Base-by-base conservation (phyloP, 2,329 filamentous ascomycete species). In the Microdochium paspali region DNA sequence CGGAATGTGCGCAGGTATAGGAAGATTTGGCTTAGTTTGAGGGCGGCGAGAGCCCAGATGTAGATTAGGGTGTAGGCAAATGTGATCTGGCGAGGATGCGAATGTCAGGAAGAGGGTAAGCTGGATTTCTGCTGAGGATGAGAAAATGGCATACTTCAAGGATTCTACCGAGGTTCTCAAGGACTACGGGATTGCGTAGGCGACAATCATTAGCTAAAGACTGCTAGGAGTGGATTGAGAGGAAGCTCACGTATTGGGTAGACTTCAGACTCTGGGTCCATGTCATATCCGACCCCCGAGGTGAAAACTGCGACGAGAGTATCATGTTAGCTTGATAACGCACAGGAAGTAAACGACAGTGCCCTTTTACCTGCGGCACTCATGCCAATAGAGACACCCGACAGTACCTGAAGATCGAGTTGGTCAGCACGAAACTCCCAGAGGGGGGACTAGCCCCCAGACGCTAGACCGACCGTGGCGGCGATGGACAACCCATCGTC, bases 41-140 rank as follows among this genome's bases (percentile, higher is more conserved):
- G 25, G 23, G 46, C 35, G 9, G 52, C 50, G n/a, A 57, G 50
- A 20, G 53, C 47, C 53, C 53, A 54, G 24, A 56, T 47, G 32
- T 56, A 56, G 18, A 57, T 44, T 10, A 56, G 44, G 4, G 51
- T 51, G 26, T 54, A 55, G 24, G 46, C 49, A 45, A 55, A 55
- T 18, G 51, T 50, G 23, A 49, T 31, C 49, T 53, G 23, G 18
- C 24, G 18, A n/a, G n/a, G 24, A 24, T 45, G 9, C n/a, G n/a
- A n/a, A 43, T 30, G 2, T 20, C 24, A 24, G 15, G 24, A 12
- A 7, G n/a, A n/a, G n/a, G n/a, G n/a, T 10, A 26, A 4, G 42
- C 9, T 10, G 10, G 2, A n/a, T n/a, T 12, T 21, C 3, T n/a
- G 18, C n/a, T n/a, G 6, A 18, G 4, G 15, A 9, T 12, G 10